phyloP scores from a whole-genome alignment of 1,284 basidiomycete genomes.

The Leucoagaricus sp. region DNA sequence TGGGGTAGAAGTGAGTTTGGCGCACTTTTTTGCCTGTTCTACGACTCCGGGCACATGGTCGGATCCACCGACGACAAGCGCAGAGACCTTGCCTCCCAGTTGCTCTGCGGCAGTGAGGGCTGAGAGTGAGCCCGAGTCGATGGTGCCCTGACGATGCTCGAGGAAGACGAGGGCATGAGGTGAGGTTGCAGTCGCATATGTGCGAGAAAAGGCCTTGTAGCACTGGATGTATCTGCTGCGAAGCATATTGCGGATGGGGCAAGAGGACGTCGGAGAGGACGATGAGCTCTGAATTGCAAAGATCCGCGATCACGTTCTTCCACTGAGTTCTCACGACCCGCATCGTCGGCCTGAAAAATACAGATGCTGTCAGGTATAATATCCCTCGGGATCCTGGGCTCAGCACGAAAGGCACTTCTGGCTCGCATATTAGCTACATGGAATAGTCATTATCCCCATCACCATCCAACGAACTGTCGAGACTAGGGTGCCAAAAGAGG shows the following conservation, averaged over 20 bases:
- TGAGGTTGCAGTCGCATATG: constrained; percentile 56
- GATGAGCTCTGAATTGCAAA: not conserved
- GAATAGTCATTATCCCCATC: no score
- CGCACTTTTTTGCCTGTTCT: constrained; percentile 63
- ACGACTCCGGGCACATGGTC: constrained; percentile 72
- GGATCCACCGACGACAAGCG: constrained; percentile 80
- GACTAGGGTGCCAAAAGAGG: not conserved
- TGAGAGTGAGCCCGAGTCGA: constrained; percentile 86
- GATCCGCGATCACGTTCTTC: constrained; percentile 8
- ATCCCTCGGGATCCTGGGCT: no score
- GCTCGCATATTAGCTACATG: no score
- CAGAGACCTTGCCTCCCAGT: constrained; percentile 86
- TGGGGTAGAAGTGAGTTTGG: constrained; percentile 13
- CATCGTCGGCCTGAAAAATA: no score
- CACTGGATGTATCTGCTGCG: constrained; percentile 11
- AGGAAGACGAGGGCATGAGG: constrained; percentile 84
- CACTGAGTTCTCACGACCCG: constrained; percentile 1
- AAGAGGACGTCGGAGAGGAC: constrained; percentile 1
- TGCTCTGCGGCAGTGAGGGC: constrained; percentile 88
- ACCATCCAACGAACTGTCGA: no score
- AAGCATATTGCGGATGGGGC: not conserved
- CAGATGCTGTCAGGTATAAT: no score
- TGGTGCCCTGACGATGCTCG: constrained; percentile 83
- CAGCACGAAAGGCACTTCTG: no score
- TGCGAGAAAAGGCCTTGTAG: constrained; percentile 31